Conservation (phyloP, 441 rosid genomes). For the Corymbia citriodora region DNA sequence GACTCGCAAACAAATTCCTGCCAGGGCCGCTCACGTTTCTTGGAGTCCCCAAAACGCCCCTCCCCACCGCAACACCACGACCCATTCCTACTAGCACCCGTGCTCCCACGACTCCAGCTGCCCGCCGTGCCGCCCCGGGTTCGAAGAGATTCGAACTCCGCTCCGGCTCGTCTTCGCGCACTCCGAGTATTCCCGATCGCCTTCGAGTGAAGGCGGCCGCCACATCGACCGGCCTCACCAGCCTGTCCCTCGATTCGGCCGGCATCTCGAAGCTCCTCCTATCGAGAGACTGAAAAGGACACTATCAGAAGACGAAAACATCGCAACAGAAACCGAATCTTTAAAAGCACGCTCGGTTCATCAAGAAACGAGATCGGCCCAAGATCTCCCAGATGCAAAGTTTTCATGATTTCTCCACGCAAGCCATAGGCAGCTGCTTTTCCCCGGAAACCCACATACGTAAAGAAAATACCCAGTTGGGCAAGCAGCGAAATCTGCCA, state of each 20-base stretch:
- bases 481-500: neutral
- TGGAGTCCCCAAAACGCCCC: conserved; percentile 34
- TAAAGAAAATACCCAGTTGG: neutral
- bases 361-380: neutral
- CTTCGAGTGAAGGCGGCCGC: conserved; percentile 32
- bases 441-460: neutral
- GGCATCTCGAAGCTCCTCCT: conserved; percentile 15
- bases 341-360: neutral
- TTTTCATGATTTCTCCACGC: neutral
- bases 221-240: conserved; percentile 45
- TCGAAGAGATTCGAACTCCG: conserved; percentile 2
- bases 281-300: neutral
- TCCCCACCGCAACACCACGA: conserved; percentile 15
- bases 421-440: neutral
- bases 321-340: neutral
- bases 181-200: conserved; percentile 22
- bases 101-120: neutral
- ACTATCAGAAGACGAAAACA: neutral
- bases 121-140: conserved; percentile 15
- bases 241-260: conserved; percentile 69
- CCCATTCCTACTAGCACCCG: conserved; percentile 12
- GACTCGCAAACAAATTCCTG: conserved; percentile 16
- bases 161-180: conserved; percentile 28
- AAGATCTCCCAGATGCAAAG: neutral
- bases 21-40: conserved; percentile 21